A percentile compares a stretch with the other conserved stretches of the same genome.
Evolutionary conservation across 441 rosid species (phyloP).

Genomic region (Sinapis alba): DNA sequence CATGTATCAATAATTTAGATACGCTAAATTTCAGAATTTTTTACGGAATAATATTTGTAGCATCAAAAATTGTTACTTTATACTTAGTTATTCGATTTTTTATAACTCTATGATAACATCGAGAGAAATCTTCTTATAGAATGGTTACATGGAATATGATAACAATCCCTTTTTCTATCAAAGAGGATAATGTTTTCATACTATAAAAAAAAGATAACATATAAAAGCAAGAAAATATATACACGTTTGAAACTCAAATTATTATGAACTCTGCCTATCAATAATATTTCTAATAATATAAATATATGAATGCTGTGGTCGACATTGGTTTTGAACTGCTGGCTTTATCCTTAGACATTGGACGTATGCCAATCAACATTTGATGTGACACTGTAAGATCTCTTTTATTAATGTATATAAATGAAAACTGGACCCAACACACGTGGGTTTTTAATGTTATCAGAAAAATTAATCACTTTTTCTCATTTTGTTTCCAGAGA

Average conservation of each 20-base stretch:
- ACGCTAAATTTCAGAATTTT: neutral
- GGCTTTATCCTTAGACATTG: slow-evolving; percentile 41
- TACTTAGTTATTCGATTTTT: neutral
- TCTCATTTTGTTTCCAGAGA: neutral
- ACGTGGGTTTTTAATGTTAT: slow-evolving; percentile 40
- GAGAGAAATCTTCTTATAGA: neutral
- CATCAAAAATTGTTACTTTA: neutral
- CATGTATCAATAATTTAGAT: neutral
- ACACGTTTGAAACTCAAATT: neutral
- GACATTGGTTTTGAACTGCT: slow-evolving; percentile 37
- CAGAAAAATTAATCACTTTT: slow-evolving; percentile 16
- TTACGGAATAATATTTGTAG: neutral
- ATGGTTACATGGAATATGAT: neutral
- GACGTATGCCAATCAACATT: slow-evolving; percentile 35
- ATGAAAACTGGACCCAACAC: slow-evolving; percentile 41
- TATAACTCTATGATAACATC: neutral
- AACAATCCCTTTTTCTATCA: neutral
- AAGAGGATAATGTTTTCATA: neutral
- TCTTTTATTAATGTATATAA: slow-evolving; percentile 16
- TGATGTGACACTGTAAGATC: slow-evolving; percentile 41
- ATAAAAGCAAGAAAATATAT: neutral
- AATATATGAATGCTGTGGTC: slow-evolving; percentile 34
- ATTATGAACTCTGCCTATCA: neutral
- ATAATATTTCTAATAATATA: neutral
- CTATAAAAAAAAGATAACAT: neutral